Conservation (phyloP, 345 rosid species). For the Rubroshorea leprosula region DNA sequence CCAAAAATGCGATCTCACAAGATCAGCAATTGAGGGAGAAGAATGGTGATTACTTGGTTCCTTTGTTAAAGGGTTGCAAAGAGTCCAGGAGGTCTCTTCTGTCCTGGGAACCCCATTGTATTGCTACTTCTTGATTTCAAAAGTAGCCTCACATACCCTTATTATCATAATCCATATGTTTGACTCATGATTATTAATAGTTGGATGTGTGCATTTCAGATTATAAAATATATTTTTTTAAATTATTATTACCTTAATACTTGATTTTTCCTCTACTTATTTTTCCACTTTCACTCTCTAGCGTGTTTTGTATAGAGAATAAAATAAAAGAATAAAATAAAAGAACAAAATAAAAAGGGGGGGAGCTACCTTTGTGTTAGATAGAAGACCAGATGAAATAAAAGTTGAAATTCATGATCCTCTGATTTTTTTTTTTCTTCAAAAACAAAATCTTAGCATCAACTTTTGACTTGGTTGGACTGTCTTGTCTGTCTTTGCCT, state of each 20-base stretch:
- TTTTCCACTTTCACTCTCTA: conserved; percentile 25
- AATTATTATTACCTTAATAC: not conserved
- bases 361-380: conserved; percentile 16
- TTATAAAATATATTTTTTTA: no score
- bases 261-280: conserved; percentile 14
- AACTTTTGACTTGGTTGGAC: conserved; percentile 29
- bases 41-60: conserved; percentile 28
- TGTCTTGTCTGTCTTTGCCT: conserved; percentile 20
- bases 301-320: conserved; percentile 28
- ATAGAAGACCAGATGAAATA: conserved; percentile 11
- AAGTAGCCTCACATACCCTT: not conserved
- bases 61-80: conserved; percentile 59
- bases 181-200: no score
- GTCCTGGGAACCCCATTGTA: conserved; percentile 60
- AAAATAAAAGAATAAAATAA: conserved; percentile 21
- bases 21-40: conserved; percentile 27
- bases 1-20: conserved; percentile 17
- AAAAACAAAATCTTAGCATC: conserved; percentile 24
- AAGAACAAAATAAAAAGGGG: conserved; percentile 17
- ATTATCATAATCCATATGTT: conserved; percentile 1
- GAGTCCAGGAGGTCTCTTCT: conserved; percentile 59
- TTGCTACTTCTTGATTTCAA: conserved; percentile 57
- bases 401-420: not conserved
- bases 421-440: conserved; percentile 6
- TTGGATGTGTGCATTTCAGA: no score